Evolutionary conservation across 2,329 filamentous ascomycete species (phyloP).

Genomic region (Hypoxylon sp.): DNA sequence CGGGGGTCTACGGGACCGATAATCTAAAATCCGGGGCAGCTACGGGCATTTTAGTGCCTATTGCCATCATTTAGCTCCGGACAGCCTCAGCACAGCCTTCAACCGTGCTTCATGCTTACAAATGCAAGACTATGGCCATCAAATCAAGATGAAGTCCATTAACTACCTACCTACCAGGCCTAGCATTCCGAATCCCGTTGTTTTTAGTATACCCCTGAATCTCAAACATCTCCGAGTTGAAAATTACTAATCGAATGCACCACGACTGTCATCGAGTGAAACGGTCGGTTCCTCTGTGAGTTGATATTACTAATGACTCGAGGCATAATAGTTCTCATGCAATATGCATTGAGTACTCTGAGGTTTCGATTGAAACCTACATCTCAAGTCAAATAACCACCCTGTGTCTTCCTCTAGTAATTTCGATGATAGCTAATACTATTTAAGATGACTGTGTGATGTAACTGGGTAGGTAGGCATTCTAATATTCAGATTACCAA

Average conservation of each 20-base stretch:
- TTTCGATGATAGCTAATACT: no score
- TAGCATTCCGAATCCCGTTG: background rate
- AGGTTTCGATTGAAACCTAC: no score
- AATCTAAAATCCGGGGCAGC: slow-evolving; percentile 2
- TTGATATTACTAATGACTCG: no score
- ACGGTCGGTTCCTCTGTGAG: background rate
- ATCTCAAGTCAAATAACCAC: no score
- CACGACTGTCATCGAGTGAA: background rate
- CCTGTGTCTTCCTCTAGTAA: no score
- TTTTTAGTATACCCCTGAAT: background rate
- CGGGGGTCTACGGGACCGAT: background rate
- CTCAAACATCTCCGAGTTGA: no score
- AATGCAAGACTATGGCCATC: background rate
- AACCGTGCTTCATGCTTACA: background rate
- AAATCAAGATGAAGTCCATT: background rate
- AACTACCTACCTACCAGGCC: background rate
- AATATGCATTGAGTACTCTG: background rate
- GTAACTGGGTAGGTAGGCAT: no score
- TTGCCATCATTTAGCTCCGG: slow-evolving; percentile 11
- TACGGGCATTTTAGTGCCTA: background rate
- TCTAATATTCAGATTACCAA: no score
- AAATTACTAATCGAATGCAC: no score
- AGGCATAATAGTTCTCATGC: background rate
- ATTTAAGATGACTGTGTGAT: no score
- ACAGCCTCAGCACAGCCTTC: background rate